Base-by-base conservation (phyloP, 2,329 filamentous ascomycete genomes). In the Colletotrichum paranaense region DNA sequence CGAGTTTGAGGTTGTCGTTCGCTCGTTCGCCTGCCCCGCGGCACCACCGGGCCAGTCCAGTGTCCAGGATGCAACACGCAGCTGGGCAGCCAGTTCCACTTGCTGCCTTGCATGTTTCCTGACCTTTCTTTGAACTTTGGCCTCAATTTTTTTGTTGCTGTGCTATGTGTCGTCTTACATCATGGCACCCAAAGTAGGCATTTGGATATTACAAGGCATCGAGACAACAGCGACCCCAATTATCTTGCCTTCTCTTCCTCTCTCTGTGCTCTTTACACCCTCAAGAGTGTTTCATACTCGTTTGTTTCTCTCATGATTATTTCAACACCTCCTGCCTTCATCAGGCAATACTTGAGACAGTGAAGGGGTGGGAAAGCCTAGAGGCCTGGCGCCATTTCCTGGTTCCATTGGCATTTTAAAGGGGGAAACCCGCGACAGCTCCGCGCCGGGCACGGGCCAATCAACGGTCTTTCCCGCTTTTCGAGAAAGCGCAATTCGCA, bases 351-450 rank as follows among this genome's bases (percentile, higher is more conserved):
- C 26, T 16, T 63, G 46, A 53, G 60, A 53, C 60, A 26, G 42
- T 4, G 35, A 53, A 52, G 5, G 53, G 53, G 5, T 32, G 46
- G 28, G 26, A n/a, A n/a, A 52, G 60, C 19, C 42, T n/a, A n/a
- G 5, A 24, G 12, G 19, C 42, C 42, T 63, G 42, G 28, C n/a
- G 28, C 26, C 11, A 28, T 4, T 49, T 35, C 28, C 30, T 53
- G 22, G 16, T n/a, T 49, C 42, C 42, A 26, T 28, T 67, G 55
- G 30, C 49, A 69, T 38, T 19, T 55, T 28, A 24, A 55, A 42
- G 38, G 38, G 46, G 42, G 42, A 46, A 67, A 66, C 30, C 42
- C 66, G 62, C 68, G 42, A 67, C 68, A 49, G 56, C 55, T 62
- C 68, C 46, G n/a, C 46, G 55, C n/a, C 30, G 19, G 46, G 26